phyloP scores from a whole-genome alignment of 148 eudicot genomes.

The Linanthus parryae region DNA sequence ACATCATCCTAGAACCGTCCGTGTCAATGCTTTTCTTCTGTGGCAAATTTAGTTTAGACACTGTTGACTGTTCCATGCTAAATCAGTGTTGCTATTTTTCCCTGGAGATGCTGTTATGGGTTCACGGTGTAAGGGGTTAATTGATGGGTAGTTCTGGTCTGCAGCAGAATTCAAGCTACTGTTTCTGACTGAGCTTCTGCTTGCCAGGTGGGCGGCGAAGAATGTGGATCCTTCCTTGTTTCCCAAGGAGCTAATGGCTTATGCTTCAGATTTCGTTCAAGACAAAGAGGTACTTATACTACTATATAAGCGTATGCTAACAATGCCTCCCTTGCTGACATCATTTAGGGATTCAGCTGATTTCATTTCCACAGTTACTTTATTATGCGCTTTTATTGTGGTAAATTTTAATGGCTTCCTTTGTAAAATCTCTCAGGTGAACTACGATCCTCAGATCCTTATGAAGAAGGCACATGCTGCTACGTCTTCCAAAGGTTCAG shows the following conservation, averaged over 20 bases:
- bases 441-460: constrained; percentile 66
- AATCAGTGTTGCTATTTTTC: background rate
- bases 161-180: too few relatives aligned
- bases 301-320: too few relatives aligned
- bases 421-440: constrained; percentile 42
- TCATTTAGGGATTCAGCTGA: too few relatives aligned
- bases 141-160: background rate
- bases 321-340: too few relatives aligned
- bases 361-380: too few relatives aligned
- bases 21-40: too few relatives aligned
- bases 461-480: constrained; percentile 84
- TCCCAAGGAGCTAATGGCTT: constrained; percentile 63
- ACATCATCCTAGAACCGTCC: too few relatives aligned
- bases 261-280: constrained; percentile 56
- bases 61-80: too few relatives aligned
- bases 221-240: constrained; percentile 83
- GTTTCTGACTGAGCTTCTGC: background rate
- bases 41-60: too few relatives aligned
- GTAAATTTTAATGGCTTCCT: background rate
- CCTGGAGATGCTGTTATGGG: background rate
- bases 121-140: background rate
- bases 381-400: too few relatives aligned
- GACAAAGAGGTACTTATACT: constrained; percentile 63
- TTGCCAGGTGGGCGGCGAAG: constrained; percentile 76
- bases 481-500: constrained; percentile 79